Evolutionary conservation across 495 filamentous ascomycete genomes (phyloP).

Genomic region (Xylaria nigripes): DNA sequence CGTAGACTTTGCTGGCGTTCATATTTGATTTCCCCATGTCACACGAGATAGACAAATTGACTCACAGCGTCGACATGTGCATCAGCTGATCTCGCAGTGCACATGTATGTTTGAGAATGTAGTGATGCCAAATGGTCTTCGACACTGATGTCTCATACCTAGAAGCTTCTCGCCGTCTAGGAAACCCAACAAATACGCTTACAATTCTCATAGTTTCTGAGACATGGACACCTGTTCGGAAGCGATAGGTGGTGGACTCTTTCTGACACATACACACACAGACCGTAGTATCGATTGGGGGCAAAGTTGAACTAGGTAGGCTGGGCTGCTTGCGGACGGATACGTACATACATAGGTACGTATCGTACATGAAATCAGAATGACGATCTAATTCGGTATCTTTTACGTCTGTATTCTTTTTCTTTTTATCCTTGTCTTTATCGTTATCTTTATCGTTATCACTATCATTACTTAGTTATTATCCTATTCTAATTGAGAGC

Average conservation of each 20-base stretch:
- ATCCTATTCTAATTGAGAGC: too few relatives aligned
- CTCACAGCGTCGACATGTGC: neutral
- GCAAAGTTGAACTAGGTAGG: too few relatives aligned
- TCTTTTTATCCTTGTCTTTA: too few relatives aligned
- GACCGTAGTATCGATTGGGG: too few relatives aligned
- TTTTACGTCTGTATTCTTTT: too few relatives aligned
- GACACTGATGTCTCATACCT: neutral
- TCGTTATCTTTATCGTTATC: too few relatives aligned
- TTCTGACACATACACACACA: too few relatives aligned
- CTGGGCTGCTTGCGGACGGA: too few relatives aligned
- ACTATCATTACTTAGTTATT: too few relatives aligned
- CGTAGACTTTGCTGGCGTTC: slow-evolving; percentile 5
- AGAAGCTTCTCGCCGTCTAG: neutral
- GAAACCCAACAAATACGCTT: neutral
- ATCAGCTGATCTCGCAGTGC: neutral
- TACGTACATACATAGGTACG: too few relatives aligned
- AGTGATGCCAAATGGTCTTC: neutral
- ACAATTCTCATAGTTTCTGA: neutral
- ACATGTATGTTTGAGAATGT: neutral
- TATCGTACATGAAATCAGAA: too few relatives aligned
- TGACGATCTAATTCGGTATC: too few relatives aligned
- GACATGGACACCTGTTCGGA: neutral
- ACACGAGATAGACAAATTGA: slow-evolving; percentile 4
- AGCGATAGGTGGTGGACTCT: neutral
- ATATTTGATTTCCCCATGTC: neutral